Percentiles rank a stretch among this genome's conserved stretches.
phyloP scores from a whole-genome alignment of 202 grass and related monocot species.

The Zoysia matrella region DNA sequence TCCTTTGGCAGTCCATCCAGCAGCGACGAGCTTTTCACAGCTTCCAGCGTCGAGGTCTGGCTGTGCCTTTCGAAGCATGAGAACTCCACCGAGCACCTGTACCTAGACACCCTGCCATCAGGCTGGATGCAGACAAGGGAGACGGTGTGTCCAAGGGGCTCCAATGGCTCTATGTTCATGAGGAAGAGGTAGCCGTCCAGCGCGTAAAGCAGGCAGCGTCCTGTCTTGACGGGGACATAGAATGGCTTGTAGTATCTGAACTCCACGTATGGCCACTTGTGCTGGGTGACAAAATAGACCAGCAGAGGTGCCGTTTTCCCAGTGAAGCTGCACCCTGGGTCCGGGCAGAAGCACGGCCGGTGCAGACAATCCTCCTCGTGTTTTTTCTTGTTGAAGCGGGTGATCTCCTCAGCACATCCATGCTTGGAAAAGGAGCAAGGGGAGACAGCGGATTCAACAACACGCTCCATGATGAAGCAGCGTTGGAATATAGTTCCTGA shows the following conservation, averaged over 20 bases:
- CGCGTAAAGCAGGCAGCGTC: neutral
- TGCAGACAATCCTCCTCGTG: constrained; percentile 16
- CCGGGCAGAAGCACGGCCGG: constrained; percentile 28
- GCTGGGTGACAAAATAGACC: constrained; percentile 10
- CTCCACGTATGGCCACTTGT: constrained; percentile 10
- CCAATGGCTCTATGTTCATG: neutral
- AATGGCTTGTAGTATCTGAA: constrained; percentile 12
- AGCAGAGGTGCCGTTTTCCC: neutral
- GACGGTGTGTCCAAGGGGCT: neutral
- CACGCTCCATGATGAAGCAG: constrained; percentile 35
- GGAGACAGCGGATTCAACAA: constrained; percentile 26
- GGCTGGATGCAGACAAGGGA: constrained; percentile 13
- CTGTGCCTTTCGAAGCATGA: constrained; percentile 8
- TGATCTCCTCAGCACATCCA: constrained; percentile 28
- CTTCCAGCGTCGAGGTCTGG: constrained; percentile 1
- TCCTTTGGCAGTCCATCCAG: constrained; percentile 25
- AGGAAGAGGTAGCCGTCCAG: neutral
- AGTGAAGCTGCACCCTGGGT: neutral
- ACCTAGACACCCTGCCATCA: neutral
- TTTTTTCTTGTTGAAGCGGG: constrained; percentile 27
- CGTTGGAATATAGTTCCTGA: constrained; percentile 12
- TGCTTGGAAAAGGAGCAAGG: constrained; percentile 25
- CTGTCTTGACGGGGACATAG: neutral
- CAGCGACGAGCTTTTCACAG: constrained; percentile 3
- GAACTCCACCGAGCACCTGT: constrained; percentile 8